phyloP scores from a whole-genome alignment of 495 filamentous ascomycete genomes.

The Talaromyces stipitatus region DNA sequence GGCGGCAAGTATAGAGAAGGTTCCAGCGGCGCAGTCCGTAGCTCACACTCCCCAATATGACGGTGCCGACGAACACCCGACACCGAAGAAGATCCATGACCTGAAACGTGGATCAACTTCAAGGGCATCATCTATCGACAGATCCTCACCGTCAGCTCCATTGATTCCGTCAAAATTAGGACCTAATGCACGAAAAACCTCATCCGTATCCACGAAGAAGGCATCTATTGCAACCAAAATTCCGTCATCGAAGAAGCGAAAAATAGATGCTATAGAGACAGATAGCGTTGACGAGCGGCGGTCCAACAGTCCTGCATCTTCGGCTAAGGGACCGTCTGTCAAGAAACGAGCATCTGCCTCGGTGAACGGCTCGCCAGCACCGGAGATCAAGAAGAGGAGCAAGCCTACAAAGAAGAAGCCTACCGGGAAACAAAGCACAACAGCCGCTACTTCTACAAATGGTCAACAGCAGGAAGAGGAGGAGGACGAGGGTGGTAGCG shows the following conservation, averaged over 20 bases:
- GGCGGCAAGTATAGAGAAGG: conserved; percentile 21
- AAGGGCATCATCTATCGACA: conserved; percentile 26
- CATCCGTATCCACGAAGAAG: conserved; percentile 40
- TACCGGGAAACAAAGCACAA: neutral
- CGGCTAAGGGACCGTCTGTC: conserved; percentile 37
- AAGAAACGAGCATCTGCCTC: conserved; percentile 36
- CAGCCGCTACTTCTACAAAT: neutral
- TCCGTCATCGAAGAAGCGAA: conserved; percentile 51
- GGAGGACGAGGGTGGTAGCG: conserved; percentile 35
- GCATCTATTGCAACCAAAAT: conserved; percentile 48
- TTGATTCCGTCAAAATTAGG: conserved; percentile 26
- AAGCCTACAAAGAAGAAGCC: conserved; percentile 10
- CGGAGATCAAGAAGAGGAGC: conserved; percentile 27
- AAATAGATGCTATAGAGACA: conserved; percentile 35
- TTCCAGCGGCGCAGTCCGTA: conserved; percentile 19
- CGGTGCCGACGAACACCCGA: conserved; percentile 27
- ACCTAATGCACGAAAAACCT: conserved; percentile 27
- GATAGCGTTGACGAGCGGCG: conserved; percentile 37
- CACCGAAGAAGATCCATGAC: conserved; percentile 31
- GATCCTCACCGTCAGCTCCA: conserved; percentile 27
- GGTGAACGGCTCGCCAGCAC: conserved; percentile 30
- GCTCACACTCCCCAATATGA: conserved; percentile 20
- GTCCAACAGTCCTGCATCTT: conserved; percentile 39
- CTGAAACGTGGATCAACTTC: conserved; percentile 29
- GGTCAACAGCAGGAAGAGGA: conserved; percentile 15